Conservation (phyloP, 2,329 filamentous ascomycete genomes). For the Lachnellula willkommii region DNA sequence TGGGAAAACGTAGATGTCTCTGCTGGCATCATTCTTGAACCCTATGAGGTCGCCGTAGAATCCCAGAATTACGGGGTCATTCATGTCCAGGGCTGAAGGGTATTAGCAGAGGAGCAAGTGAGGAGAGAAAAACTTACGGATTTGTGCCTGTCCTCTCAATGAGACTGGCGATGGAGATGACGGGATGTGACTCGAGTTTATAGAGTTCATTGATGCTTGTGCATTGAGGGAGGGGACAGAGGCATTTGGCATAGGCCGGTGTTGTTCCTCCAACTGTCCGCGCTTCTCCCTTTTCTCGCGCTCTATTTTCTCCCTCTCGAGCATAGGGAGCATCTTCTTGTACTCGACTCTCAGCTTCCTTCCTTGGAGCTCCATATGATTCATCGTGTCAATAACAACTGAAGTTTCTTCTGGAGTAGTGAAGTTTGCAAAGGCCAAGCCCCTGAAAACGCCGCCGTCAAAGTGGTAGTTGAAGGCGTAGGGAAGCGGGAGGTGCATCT, state of each 20-base stretch:
- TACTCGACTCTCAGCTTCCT: slow-evolving; percentile 95
- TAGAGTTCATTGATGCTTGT: slow-evolving; percentile 74
- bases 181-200: slow-evolving; percentile 60
- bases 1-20: slow-evolving; percentile 81
- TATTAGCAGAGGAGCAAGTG: slow-evolving; percentile 13
- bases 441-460: slow-evolving; percentile 93
- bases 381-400: slow-evolving; percentile 86
- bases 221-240: slow-evolving; percentile 59
- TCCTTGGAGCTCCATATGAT: slow-evolving; percentile 91
- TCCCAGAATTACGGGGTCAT: slow-evolving; percentile 78
- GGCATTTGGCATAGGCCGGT: slow-evolving; percentile 57
- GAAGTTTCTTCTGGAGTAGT: slow-evolving; percentile 92
- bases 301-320: slow-evolving; percentile 70
- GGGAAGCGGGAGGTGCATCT: slow-evolving; percentile 85
- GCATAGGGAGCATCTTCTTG: slow-evolving; percentile 96
- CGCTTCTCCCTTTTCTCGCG: slow-evolving; percentile 36
- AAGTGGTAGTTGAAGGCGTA: slow-evolving; percentile 99
- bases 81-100: slow-evolving; percentile 66
- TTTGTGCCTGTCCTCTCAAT: slow-evolving; percentile 19
- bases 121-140: slow-evolving; percentile 11
- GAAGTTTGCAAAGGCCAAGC: slow-evolving; percentile 96
- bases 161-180: slow-evolving; percentile 31
- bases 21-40: slow-evolving; percentile 73
- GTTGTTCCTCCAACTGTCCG: slow-evolving; percentile 94
- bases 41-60: slow-evolving; percentile 88